Percentiles rank a stretch among this genome's conserved stretches.
phyloP scores from a whole-genome alignment of 305 asterid species.

The Plantago rigida region DNA sequence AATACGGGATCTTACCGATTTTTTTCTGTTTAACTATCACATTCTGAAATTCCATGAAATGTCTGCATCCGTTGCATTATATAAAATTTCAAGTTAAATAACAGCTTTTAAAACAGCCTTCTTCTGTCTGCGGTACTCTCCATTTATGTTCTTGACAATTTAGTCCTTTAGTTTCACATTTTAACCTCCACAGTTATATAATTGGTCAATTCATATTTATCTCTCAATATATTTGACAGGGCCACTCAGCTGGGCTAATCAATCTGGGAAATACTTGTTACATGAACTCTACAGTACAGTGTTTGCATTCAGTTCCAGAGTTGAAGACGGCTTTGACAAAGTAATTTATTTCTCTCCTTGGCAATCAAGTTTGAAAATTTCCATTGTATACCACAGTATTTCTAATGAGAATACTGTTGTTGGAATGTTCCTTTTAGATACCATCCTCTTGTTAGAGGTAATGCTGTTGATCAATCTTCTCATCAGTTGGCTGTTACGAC shows the following conservation, averaged over 20 bases:
- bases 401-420: conserved; percentile 18
- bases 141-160: not conserved
- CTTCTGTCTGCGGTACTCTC: not conserved
- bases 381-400: conserved; percentile 14
- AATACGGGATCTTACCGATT: too few species aligned
- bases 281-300: conserved; percentile 95
- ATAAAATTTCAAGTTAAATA: too few species aligned
- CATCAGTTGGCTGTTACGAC: conserved; percentile 82
- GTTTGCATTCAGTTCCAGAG: conserved; percentile 94
- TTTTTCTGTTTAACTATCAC: too few species aligned
- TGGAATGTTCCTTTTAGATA: conserved; percentile 45
- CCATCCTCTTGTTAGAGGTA: conserved; percentile 56
- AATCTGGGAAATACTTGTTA: conserved; percentile 96
- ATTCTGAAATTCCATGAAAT: too few species aligned
- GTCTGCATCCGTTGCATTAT: too few species aligned
- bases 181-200: conserved; percentile 10
- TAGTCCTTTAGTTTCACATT: conserved; percentile 5
- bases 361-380: conserved; percentile 1
- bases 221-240: conserved; percentile 44
- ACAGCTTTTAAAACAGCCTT: too few species aligned
- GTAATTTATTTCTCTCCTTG: conserved; percentile 40
- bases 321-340: conserved; percentile 67
- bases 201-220: conserved; percentile 19
- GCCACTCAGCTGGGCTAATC: conserved; percentile 87
- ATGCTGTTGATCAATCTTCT: conserved; percentile 65